Base-by-base conservation (phyloP, 1,139 yeast genomes). In the Pichia norvegensis region DNA sequence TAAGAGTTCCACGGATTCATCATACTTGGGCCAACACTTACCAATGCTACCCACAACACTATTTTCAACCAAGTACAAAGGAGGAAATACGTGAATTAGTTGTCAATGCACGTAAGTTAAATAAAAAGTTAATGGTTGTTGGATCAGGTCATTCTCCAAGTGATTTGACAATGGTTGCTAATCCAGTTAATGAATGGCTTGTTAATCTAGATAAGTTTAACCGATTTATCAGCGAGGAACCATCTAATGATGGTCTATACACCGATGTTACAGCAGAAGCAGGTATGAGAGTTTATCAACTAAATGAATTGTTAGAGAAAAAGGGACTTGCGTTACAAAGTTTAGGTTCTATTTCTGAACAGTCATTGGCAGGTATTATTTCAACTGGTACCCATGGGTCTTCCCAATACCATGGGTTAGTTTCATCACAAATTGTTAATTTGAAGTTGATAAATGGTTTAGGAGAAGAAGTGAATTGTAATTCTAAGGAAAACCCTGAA, bases 351-450 rank as follows among this genome's bases (percentile, higher is more conserved):
- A 92, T 92, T 50, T 81, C 95, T 40, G 97, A 88, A 53, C 98
- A 92, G 63, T 85, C 95, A 16, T 72, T 88, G 38, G 98, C 95
- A 3, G 98, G 98, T 5, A 79, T 90, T 53, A 87, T 92, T 43
- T 85, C 95, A 2, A 92, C 98, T 0, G 97, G 97, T 35, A 88
- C 97, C 1, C 98, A 92, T 61, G 98, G 98, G 2, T 85, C 97
- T 1, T 81, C 95, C 9, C 94, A 92, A 44, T 86, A 75, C 63
- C 97, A 92, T 59, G 97, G 97, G 0, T 71, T 90, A 40, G 86
- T 92, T 4, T 79, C 94, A 11, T 92, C 88, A 58, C 96, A 88
- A 63, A 75, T 87, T 50, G 97, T 90, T 4, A 77, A 81, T 47
- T 65, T 92, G 48, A 78, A 85, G 6, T 67, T 90, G 38, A 77